Conservation (phyloP, 83 land plant species). For the Picea abies region DNA sequence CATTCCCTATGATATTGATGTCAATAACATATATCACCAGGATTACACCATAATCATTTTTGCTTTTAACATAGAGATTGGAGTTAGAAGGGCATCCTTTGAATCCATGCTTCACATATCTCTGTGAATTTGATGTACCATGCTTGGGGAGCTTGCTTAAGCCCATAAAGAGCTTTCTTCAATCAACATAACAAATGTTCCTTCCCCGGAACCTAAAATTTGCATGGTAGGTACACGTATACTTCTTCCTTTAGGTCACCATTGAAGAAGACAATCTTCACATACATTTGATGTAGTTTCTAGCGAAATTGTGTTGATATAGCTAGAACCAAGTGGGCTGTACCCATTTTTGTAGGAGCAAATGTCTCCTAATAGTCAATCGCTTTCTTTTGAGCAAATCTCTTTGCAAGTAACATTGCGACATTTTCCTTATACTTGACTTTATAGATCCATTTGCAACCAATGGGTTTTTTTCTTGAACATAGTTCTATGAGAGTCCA, state of each 20-base stretch:
- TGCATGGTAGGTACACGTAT: background rate
- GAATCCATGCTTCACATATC: too few relatives aligned
- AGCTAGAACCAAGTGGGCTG: background rate
- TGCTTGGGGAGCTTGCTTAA: too few relatives aligned
- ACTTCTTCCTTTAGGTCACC: too few relatives aligned
- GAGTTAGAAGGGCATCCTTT: too few relatives aligned
- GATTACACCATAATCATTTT: too few relatives aligned
- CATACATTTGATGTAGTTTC: background rate
- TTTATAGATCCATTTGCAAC: background rate
- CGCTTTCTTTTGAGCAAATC: background rate
- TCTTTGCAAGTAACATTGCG: background rate
- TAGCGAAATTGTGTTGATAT: background rate
- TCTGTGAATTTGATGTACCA: too few relatives aligned
- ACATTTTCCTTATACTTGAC: background rate
- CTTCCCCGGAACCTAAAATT: background rate
- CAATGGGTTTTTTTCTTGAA: background rate
- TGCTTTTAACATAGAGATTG: too few relatives aligned
- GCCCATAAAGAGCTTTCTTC: background rate
- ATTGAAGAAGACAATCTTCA: too few relatives aligned
- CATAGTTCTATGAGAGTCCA: background rate
- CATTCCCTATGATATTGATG: too few relatives aligned
- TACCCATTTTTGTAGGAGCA: background rate
- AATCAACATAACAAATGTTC: background rate
- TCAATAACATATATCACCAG: too few relatives aligned
- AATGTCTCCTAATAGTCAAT: background rate